Evolutionary conservation across 768 basidiomycete genomes (phyloP).

Genomic region (Pilatotrama ljubarskyi): DNA sequence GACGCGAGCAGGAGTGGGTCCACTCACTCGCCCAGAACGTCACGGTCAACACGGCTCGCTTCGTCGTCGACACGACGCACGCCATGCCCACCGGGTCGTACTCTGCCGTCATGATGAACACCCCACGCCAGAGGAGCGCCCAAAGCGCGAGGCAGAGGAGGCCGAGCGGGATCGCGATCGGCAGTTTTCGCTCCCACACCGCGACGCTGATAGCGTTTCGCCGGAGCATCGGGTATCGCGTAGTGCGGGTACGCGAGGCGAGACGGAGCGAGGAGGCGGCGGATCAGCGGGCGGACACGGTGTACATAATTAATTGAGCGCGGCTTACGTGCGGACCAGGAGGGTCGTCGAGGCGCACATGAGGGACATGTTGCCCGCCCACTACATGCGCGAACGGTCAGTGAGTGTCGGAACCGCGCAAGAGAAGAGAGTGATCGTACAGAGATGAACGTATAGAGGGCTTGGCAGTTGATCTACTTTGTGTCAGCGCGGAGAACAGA

Average conservation of each 20-base stretch:
- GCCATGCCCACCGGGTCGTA: slow-evolving; percentile 44
- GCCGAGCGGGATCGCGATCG: slow-evolving; percentile 51
- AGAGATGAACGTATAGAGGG: slow-evolving; percentile 69
- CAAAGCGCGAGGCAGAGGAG: slow-evolving; percentile 63
- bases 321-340: slow-evolving; percentile 65
- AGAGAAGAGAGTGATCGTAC: slow-evolving; percentile 36
- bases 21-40: slow-evolving; percentile 71
- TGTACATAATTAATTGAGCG: neutral
- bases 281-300: slow-evolving; percentile 11
- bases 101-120: slow-evolving; percentile 62
- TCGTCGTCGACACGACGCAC: slow-evolving; percentile 55
- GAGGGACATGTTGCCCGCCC: slow-evolving; percentile 65
- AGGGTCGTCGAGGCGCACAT: slow-evolving; percentile 66
- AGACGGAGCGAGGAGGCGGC: neutral
- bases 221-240: neutral
- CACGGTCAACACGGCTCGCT: slow-evolving; percentile 57
- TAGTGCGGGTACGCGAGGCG: slow-evolving; percentile 1
- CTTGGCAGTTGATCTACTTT: slow-evolving; percentile 60
- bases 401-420: neutral
- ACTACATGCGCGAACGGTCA: slow-evolving; percentile 34
- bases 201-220: slow-evolving; percentile 52
- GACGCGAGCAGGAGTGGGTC: neutral
- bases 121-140: slow-evolving; percentile 65
- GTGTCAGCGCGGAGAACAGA: neutral
- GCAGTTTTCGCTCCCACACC: slow-evolving; percentile 62